Percentiles rank a stretch among this genome's conserved stretches.
Evolutionary conservation across 2,329 filamentous ascomycete genomes (phyloP).

Genomic region (Myriosclerotinia scirpicola): DNA sequence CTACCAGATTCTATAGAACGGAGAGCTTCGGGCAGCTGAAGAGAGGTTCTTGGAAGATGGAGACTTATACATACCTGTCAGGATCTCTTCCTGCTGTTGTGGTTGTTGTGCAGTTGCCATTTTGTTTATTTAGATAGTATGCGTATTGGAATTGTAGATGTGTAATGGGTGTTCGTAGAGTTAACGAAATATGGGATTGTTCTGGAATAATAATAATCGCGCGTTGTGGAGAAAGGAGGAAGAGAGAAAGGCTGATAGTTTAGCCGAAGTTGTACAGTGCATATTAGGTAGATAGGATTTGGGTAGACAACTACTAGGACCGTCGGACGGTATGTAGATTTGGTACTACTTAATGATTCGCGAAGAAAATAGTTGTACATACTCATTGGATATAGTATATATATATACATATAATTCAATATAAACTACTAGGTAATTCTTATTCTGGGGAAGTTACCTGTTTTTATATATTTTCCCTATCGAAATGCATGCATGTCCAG

Average conservation of each 20-base stretch:
- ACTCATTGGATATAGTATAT: too few species aligned
- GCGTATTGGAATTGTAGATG: neutral
- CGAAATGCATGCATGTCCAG: neutral
- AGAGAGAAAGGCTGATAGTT: slow-evolving; percentile 25
- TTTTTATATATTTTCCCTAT: neutral
- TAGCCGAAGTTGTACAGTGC: slow-evolving; percentile 22
- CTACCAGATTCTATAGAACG: neutral
- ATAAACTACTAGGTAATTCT: too few species aligned
- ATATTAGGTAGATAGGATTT: neutral
- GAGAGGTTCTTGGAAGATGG: neutral
- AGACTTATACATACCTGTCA: slow-evolving; percentile 17
- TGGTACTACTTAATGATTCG: neutral
- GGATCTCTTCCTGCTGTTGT: slow-evolving; percentile 30
- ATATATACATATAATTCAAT: too few species aligned
- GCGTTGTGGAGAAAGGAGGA: slow-evolving; percentile 19
- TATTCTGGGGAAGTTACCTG: neutral
- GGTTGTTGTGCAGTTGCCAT: slow-evolving; percentile 36
- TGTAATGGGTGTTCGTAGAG: slow-evolving; percentile 4
- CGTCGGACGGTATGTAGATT: too few species aligned
- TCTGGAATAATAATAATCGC: slow-evolving; percentile 18
- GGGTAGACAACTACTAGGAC: too few species aligned
- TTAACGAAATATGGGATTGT: slow-evolving; percentile 13
- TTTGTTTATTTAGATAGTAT: slow-evolving; percentile 35
- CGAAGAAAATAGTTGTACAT: neutral
- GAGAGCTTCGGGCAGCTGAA: neutral